Conservation (phyloP, 73 alveolate species). For the Paramecium sonneborni region DNA sequence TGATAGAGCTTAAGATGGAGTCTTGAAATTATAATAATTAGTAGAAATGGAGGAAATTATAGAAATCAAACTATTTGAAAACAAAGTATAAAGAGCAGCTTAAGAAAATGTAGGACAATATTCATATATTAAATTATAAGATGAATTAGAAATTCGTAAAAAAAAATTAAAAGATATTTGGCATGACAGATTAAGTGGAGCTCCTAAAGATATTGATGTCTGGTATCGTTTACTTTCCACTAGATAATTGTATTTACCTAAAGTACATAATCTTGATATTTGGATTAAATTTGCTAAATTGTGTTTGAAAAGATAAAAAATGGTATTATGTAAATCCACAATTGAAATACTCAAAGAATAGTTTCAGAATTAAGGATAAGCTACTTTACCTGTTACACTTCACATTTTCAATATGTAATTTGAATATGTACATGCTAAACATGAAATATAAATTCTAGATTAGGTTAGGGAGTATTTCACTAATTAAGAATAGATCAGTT, state of each 20-base stretch:
- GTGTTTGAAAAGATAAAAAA: conserved; percentile 50
- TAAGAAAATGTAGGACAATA: conserved; percentile 57
- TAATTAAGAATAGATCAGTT: conserved; percentile 9
- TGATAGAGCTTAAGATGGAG: conserved; percentile 92
- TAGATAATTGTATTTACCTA: conserved; percentile 58
- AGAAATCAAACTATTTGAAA: conserved; percentile 73
- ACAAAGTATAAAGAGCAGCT: conserved; percentile 42
- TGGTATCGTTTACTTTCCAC: conserved; percentile 84
- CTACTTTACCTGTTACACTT: conserved; percentile 45
- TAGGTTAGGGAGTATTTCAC: conserved; percentile 34
- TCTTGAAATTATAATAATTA: conserved; percentile 88
- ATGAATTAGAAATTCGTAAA: conserved; percentile 76
- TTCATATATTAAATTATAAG: background rate
- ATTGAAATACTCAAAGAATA: conserved; percentile 37
- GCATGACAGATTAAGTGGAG: conserved; percentile 71
- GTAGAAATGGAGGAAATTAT: conserved; percentile 95
- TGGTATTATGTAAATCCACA: conserved; percentile 44
- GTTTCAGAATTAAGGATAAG: background rate
- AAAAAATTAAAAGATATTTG: conserved; percentile 76
- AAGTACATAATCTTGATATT: conserved; percentile 48
- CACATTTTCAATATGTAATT: conserved; percentile 40
- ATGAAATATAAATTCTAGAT: conserved; percentile 58
- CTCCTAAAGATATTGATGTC: conserved; percentile 85
- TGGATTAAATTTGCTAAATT: conserved; percentile 62
- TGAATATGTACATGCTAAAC: conserved; percentile 37